Percentiles rank a stretch among this genome's conserved stretches.
Conservation (phyloP, 1,284 basidiomycete species). For the Sporisorium iseilematis-ciliati region DNA sequence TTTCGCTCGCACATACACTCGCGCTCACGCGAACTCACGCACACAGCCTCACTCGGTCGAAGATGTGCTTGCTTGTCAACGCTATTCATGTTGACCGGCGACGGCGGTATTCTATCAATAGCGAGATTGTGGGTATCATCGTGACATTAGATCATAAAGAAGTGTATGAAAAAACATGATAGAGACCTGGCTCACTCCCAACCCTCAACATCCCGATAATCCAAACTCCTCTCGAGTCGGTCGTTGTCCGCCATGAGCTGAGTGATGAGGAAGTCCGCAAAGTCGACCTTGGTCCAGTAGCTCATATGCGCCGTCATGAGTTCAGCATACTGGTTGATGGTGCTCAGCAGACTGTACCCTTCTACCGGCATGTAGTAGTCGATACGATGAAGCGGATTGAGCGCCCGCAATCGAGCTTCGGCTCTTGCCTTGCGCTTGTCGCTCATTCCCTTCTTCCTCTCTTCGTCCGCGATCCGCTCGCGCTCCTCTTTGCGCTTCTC, state of each 20-base stretch:
- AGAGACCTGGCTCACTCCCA: constrained; percentile 29
- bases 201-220: constrained; percentile 41
- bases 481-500: constrained; percentile 40
- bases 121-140: not conserved
- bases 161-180: not conserved
- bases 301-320: constrained; percentile 63
- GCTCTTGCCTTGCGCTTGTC: constrained; percentile 35
- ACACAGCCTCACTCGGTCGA: not conserved
- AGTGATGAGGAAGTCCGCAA: constrained; percentile 63
- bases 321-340: constrained; percentile 57
- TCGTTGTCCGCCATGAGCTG: constrained; percentile 55
- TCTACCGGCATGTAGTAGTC: constrained; percentile 59
- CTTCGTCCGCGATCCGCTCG: constrained; percentile 22
- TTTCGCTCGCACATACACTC: too few relatives aligned
- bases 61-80: not conserved
- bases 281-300: constrained; percentile 62
- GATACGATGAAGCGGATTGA: constrained; percentile 46
- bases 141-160: not conserved
- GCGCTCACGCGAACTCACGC: not conserved
- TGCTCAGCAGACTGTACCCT: constrained; percentile 45
- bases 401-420: constrained; percentile 41
- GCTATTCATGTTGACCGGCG: too few relatives aligned
- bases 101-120: not conserved
- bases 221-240: constrained; percentile 38
- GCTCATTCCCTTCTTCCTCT: constrained; percentile 41